A percentile compares a stretch with the other conserved stretches of the same genome.
Evolutionary conservation across 2,329 filamentous ascomycete genomes (phyloP).

Genomic region (Fusarium sambucinum): DNA sequence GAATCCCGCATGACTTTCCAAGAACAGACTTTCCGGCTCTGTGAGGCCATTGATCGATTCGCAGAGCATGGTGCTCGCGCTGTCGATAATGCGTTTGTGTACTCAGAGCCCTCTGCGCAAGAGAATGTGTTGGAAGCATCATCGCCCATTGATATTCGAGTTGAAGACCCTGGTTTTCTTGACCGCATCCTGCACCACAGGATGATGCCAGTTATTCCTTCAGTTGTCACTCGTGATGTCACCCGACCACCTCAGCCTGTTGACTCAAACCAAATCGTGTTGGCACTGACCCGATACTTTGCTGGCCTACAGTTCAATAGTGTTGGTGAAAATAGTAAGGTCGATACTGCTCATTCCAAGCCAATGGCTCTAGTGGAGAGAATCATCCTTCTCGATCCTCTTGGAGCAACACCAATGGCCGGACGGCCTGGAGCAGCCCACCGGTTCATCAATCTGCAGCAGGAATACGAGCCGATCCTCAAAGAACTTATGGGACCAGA

Average conservation of each 20-base stretch:
- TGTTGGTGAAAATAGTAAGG: background rate
- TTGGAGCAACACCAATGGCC: slow-evolving; percentile 83
- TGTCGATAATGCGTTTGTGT: slow-evolving; percentile 62
- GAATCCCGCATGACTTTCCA: slow-evolving; percentile 58
- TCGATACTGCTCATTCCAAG: slow-evolving; percentile 56
- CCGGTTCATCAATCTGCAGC: slow-evolving; percentile 88
- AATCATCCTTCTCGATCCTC: slow-evolving; percentile 87
- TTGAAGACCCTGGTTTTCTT: slow-evolving; percentile 52
- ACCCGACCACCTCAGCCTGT: slow-evolving; percentile 55
- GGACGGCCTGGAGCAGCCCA: slow-evolving; percentile 54
- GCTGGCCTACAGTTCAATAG: slow-evolving; percentile 69
- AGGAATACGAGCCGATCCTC: slow-evolving; percentile 81
- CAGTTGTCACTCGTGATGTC: slow-evolving; percentile 58
- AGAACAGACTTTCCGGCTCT: slow-evolving; percentile 78
- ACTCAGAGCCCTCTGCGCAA: slow-evolving; percentile 9
- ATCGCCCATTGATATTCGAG: slow-evolving; percentile 43
- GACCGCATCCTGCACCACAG: slow-evolving; percentile 50
- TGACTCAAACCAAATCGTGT: slow-evolving; percentile 71
- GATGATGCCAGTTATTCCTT: slow-evolving; percentile 56
- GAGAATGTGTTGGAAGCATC: slow-evolving; percentile 35
- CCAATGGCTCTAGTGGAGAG: slow-evolving; percentile 78
- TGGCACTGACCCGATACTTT: slow-evolving; percentile 82
- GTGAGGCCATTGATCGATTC: slow-evolving; percentile 78
- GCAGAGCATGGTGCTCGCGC: slow-evolving; percentile 76
- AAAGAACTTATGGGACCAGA: slow-evolving; percentile 64